Evolutionary conservation across 2,329 filamentous ascomycete species (phyloP), one percentile per base, ranked within the genome.

Genomic region (Pyricularia sp.): DNA sequence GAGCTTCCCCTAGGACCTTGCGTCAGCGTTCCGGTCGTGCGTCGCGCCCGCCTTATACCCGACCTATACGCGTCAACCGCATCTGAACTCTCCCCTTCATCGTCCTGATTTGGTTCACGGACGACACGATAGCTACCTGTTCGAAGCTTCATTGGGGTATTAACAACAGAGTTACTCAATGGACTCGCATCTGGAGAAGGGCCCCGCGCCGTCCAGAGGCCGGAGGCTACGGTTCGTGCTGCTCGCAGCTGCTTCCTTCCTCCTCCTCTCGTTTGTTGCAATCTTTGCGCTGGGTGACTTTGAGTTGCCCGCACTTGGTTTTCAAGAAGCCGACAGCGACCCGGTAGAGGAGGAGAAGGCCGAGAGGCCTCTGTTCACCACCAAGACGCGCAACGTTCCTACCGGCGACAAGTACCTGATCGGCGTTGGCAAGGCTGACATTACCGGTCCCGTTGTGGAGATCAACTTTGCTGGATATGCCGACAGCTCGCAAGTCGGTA

Each of bases 391-490:
- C 24, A 71, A 70, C 4, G 67, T 69, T 10, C 67, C 69, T 13
- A 64, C 68, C 5, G 74, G 73, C n/a, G 76, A 78, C 66, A 74
- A 74, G 66, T 84, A 84, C 66, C 76, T 84, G 40, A 71, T 85
- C 60, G 83, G 82, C 22, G 81, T 82, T 1, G 82, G 82, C 61
- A 84, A 84, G 72, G 82, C 79, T 6, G 83, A 85, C 69, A 83
- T 85, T 69, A 85, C 83, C 0, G 82, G 90, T 2, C 91, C 92
- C 0, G 91, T 96, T 13, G 92, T 96, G 26, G 91, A 97, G 75
- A 84, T 97, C 72, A 92, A 91, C 71, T 83, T 97, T 73, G 94
- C 93, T 82, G 93, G 93, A 67, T 97, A 97, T 78, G 93, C 93
- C 35, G 89, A 93, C 74, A 79, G 88, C n/a, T 84, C 84, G 57